Evolutionary conservation across 1,284 basidiomycete species (phyloP).

Genomic region (Grifola frondosa): DNA sequence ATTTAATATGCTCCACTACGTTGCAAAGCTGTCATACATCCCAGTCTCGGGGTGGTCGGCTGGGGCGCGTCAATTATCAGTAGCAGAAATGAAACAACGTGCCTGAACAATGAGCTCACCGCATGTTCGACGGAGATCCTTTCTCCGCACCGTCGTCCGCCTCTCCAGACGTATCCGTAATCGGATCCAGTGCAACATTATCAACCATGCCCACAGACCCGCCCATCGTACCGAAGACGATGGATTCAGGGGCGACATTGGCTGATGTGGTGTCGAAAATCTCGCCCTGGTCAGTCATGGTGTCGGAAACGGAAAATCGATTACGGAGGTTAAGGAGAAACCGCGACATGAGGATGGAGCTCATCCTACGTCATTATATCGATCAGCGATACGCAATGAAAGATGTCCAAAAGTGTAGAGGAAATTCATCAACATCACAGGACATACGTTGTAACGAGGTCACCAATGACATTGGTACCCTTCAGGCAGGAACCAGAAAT

Average conservation of each 20-base stretch:
- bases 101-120: too few relatives aligned
- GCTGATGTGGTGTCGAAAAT: not conserved
- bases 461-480: slow-evolving; percentile 17
- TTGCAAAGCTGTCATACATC: too few relatives aligned
- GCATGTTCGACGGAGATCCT: too few relatives aligned
- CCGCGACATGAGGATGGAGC: slow-evolving; percentile 18
- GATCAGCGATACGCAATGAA: not conserved
- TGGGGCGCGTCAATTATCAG: too few relatives aligned
- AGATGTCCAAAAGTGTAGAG: not conserved
- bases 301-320: slow-evolving; percentile 6
- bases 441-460: slow-evolving; percentile 18
- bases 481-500: not conserved
- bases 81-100: too few relatives aligned
- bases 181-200: too few relatives aligned
- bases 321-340: slow-evolving; percentile 21
- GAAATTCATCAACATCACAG: too few relatives aligned
- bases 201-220: slow-evolving; percentile 1
- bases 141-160: too few relatives aligned
- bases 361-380: slow-evolving; percentile 4
- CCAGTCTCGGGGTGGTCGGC: too few relatives aligned
- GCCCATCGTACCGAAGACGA: slow-evolving; percentile 8
- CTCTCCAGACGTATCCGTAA: too few relatives aligned
- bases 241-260: not conserved
- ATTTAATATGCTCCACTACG: too few relatives aligned
- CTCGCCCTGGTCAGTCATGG: not conserved